A percentile compares a stretch with the other conserved stretches of the same genome.
Conservation (phyloP, 768 basidiomycete genomes). For the Leccinum disarticulatum region DNA sequence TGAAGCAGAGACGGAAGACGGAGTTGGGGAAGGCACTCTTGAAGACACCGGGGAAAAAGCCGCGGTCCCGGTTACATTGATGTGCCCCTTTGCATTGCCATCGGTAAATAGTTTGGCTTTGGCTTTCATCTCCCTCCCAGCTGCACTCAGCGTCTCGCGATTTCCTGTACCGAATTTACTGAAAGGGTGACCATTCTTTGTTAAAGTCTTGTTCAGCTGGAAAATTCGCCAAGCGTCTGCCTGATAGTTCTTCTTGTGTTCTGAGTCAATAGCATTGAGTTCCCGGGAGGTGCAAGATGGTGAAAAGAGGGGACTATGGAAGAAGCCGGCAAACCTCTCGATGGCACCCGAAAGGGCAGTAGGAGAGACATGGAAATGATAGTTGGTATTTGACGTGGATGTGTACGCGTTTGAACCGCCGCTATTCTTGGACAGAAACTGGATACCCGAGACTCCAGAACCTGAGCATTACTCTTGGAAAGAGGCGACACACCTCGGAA, state of each 20-base stretch:
- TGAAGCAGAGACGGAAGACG: slow-evolving; percentile 50
- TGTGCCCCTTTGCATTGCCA: slow-evolving; percentile 25
- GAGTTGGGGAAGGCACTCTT: slow-evolving; percentile 57
- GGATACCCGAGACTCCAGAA: not conserved
- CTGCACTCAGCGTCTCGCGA: slow-evolving; percentile 65
- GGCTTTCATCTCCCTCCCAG: slow-evolving; percentile 55
- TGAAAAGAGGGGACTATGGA: slow-evolving; percentile 88
- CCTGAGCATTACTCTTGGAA: not conserved
- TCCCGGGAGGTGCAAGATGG: slow-evolving; percentile 86
- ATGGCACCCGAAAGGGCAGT: slow-evolving; percentile 66
- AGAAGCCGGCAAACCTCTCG: slow-evolving; percentile 81
- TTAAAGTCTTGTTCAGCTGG: slow-evolving; percentile 88
- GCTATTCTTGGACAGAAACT: slow-evolving; percentile 81
- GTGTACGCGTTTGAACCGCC: slow-evolving; percentile 94
- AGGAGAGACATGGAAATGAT: slow-evolving; percentile 72
- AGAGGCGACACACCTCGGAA: slow-evolving; percentile 55
- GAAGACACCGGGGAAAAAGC: slow-evolving; percentile 50
- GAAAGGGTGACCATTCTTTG: slow-evolving; percentile 78
- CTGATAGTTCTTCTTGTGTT: slow-evolving; percentile 96
- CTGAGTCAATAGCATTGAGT: slow-evolving; percentile 94
- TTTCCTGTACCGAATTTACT: slow-evolving; percentile 91
- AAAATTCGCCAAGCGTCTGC: slow-evolving; percentile 91
- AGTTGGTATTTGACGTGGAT: slow-evolving; percentile 88
- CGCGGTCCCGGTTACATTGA: slow-evolving; percentile 20
- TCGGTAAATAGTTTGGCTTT: slow-evolving; percentile 42